A percentile compares a stretch with the other conserved stretches of the same genome.
Conservation (phyloP, 768 basidiomycete species). For the Hypsizygus marmoreus region DNA sequence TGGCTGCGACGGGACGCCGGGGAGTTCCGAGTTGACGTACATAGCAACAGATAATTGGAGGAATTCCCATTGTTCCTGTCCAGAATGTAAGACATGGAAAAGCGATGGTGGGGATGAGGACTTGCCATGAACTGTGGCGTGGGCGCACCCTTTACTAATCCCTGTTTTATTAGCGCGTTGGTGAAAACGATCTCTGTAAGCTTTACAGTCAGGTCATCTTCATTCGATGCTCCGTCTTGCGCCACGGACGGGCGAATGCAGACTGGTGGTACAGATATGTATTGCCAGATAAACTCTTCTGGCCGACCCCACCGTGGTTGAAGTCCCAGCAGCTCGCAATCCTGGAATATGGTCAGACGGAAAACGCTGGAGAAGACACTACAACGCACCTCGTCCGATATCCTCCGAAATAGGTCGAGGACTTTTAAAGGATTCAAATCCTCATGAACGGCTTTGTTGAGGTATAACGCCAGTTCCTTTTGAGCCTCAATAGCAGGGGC, state of each 20-base stretch:
- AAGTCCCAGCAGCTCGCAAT: conserved; percentile 92
- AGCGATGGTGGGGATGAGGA: neutral
- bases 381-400: conserved; percentile 80
- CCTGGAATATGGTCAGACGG: conserved; percentile 44
- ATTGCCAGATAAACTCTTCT: conserved; percentile 99
- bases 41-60: conserved; percentile 92
- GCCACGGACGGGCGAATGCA: conserved; percentile 97
- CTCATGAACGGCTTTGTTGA: conserved; percentile 87
- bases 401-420: conserved; percentile 86
- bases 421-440: conserved; percentile 95
- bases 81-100: conserved; percentile 3
- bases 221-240: conserved; percentile 97
- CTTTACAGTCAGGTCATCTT: conserved; percentile 97
- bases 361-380: neutral
- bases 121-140: conserved; percentile 87
- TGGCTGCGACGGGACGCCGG: conserved; percentile 85
- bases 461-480: conserved; percentile 80
- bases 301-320: conserved; percentile 88
- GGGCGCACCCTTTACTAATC: conserved; percentile 83
- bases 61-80: conserved; percentile 97
- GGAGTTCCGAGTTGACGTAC: conserved; percentile 97
- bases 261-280: conserved; percentile 96
- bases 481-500: conserved; percentile 79
- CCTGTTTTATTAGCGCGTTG: conserved; percentile 90
- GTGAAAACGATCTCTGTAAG: conserved; percentile 95